phyloP scores from a whole-genome alignment of 441 rosid species.

The Dalechampia spathulata region DNA sequence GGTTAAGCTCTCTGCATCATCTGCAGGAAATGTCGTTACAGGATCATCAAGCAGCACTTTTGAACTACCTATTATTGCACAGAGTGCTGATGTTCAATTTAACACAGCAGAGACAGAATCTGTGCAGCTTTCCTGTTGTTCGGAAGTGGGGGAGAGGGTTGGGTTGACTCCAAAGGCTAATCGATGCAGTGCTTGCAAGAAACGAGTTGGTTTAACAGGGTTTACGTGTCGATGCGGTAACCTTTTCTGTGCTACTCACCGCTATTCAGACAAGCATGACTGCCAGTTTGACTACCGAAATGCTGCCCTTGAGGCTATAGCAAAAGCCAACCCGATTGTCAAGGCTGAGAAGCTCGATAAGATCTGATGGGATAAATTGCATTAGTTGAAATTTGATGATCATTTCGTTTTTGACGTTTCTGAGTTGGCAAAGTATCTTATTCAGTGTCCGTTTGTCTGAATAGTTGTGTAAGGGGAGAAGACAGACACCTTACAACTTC shows the following conservation, averaged over 20 bases:
- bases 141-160: slow-evolving; percentile 27
- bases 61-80: slow-evolving; percentile 22
- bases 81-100: slow-evolving; percentile 14
- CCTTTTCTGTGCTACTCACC: slow-evolving; percentile 62
- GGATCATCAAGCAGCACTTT: slow-evolving; percentile 29
- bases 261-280: slow-evolving; percentile 70
- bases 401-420: slow-evolving; percentile 20
- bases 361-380: slow-evolving; percentile 12
- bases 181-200: slow-evolving; percentile 45
- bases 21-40: slow-evolving; percentile 33
- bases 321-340: slow-evolving; percentile 53
- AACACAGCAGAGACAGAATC: slow-evolving; percentile 34
- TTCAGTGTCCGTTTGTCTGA: slow-evolving; percentile 35
- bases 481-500: slow-evolving; percentile 24
- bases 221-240: slow-evolving; percentile 65
- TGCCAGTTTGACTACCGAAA: slow-evolving; percentile 62
- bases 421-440: slow-evolving; percentile 26
- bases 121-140: slow-evolving; percentile 33
- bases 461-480: slow-evolving; percentile 29
- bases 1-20: slow-evolving; percentile 39
- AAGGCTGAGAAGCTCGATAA: slow-evolving; percentile 57
- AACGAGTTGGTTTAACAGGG: slow-evolving; percentile 62
- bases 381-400: slow-evolving; percentile 18
- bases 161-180: slow-evolving; percentile 37
- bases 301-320: slow-evolving; percentile 48